Percentiles rank a stretch among this genome's conserved stretches.
phyloP scores from a whole-genome alignment of 1,139 yeast species.

The Scheffersomyces parashehatae region DNA sequence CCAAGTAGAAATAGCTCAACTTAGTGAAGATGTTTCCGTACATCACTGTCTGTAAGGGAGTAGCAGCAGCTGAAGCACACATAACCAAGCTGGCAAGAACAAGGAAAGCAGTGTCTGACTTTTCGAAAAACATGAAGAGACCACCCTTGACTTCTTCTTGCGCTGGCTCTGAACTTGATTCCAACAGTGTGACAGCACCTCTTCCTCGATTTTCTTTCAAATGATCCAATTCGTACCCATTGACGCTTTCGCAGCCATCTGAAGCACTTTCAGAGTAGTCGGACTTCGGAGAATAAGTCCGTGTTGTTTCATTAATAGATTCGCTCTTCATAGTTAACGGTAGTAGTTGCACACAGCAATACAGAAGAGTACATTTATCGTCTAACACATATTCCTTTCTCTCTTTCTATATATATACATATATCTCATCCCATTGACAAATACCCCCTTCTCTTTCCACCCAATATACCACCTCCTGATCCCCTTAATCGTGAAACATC shows the following conservation, averaged over 20 bases:
- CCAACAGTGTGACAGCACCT: no score
- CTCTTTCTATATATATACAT: no score
- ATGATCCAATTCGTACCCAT: no score
- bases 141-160: constrained; percentile 1
- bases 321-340: neutral
- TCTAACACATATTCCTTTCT: neutral
- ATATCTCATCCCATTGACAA: no score
- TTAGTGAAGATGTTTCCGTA: constrained; percentile 65
- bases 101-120: constrained; percentile 24
- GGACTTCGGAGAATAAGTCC: neutral
- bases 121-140: constrained; percentile 28
- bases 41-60: constrained; percentile 65
- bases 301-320: neutral
- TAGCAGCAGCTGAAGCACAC: constrained; percentile 48
- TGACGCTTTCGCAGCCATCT: no score
- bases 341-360: no score
- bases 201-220: no score
- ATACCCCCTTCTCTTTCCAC: no score
- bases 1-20: constrained; percentile 39
- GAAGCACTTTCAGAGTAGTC: neutral
- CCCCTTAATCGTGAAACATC: no score
- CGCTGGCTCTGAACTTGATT: no score
- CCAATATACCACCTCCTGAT: no score
- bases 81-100: constrained; percentile 24
- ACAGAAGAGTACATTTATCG: no score